Base-by-base conservation (phyloP, 2,329 filamentous ascomycete genomes). In the Diaporthe amygdali region DNA sequence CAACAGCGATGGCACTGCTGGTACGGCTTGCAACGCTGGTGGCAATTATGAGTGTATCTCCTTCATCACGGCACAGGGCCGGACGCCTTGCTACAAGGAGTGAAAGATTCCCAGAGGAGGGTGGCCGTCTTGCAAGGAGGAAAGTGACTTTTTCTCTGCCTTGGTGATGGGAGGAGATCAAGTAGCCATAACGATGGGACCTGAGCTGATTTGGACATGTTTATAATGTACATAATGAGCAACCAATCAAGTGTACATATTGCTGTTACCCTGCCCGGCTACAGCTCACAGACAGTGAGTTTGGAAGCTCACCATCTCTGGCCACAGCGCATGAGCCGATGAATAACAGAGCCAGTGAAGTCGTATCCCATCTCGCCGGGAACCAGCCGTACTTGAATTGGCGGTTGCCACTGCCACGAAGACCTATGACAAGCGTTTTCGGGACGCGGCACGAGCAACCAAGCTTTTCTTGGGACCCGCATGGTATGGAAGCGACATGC, bases 71-170 rank as follows among this genome's bases (percentile, higher is more conserved):
- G 56, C 56, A 0, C 56, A 47, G 39, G 56, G 56, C 41, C 56
- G 56, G 27, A 63, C 56, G 20, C 56, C 56, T 34, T 63, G 56
- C 27, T 63, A 63, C 27, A 63, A 63, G 56, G 25, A 63, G 56
- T 63, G n/a, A 47, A 12, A 15, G 22, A 14, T 20, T 3, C 5
- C 10, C n/a, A 20, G 2, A 41, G 54, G 34, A 54, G 14, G 12
- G 51, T 3, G 30, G 25, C 17, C 2, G 3, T 0, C 20, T 22
- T 20, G 39, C 25, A 9, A 25, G 5, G 56, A 32, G 6, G 10
- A 32, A 1, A 4, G 6, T 2, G 20, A 7, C 12, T 9, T 32
- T 5, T 20, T 39, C 8, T 6, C 12, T 30, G 20, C 14, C 15
- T 1, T 12, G 9, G 3, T 6, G 39, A 22, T 12, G 17, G 47